Percentiles rank a stretch among this genome's conserved stretches.
Evolutionary conservation across 179 eudicot species (phyloP).

Genomic region (Monotropa hypopitys): DNA sequence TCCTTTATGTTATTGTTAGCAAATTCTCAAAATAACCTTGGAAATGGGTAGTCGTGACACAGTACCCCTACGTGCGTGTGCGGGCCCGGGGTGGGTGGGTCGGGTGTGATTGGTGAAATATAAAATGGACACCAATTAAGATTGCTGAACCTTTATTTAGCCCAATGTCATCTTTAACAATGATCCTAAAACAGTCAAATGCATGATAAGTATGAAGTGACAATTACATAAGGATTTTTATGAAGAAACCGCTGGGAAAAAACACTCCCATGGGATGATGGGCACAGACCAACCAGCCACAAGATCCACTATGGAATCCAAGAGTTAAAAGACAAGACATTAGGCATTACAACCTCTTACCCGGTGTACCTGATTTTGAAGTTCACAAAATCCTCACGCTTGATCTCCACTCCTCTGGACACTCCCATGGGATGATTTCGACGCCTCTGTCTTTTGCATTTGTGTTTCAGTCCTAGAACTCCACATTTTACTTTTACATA

Average conservation of each 20-base stretch:
- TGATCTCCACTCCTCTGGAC: slow-evolving; percentile 5
- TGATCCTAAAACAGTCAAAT: background rate
- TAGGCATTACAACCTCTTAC: background rate
- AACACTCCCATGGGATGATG: background rate
- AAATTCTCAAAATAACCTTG: background rate
- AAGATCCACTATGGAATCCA: background rate
- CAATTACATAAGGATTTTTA: background rate
- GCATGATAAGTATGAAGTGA: background rate
- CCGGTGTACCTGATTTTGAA: background rate
- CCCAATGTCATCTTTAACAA: background rate
- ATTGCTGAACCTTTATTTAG: background rate
- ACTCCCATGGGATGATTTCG: no score
- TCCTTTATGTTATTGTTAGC: background rate
- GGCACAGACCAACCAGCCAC: background rate
- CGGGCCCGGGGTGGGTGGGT: no score
- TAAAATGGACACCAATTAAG: background rate
- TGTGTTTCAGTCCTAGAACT: background rate
- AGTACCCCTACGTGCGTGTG: background rate
- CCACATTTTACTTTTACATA: background rate
- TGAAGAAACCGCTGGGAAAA: background rate
- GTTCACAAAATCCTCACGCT: background rate
- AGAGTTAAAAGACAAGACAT: background rate
- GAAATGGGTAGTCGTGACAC: background rate
- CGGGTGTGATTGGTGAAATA: background rate
- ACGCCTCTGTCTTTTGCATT: background rate